Conservation (phyloP, 2,329 filamentous ascomycete genomes). For the Colletotrichum neosansevieriae region DNA sequence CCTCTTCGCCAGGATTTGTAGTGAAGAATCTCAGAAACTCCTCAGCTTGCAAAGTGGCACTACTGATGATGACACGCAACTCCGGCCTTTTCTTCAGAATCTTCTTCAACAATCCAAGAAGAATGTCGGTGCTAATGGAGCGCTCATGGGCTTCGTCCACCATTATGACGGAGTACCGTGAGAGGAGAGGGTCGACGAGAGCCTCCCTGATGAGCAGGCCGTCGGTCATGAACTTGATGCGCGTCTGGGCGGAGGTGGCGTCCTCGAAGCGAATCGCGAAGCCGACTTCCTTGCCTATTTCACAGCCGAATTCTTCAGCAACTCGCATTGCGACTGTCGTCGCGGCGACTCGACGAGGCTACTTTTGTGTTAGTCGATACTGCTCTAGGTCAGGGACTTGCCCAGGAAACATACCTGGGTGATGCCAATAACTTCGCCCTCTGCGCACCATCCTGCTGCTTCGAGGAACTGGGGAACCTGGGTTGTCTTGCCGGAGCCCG, state of each 20-base stretch:
- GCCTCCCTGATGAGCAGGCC: constrained; percentile 92
- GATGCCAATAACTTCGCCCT: constrained; percentile 86
- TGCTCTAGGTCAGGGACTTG: background rate
- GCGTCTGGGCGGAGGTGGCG: constrained; percentile 84
- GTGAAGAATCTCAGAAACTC: constrained; percentile 85
- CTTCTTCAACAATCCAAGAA: constrained; percentile 92
- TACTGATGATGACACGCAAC: constrained; percentile 89
- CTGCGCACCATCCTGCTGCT: constrained; percentile 86
- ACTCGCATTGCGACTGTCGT: constrained; percentile 91
- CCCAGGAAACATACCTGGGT: constrained; percentile 78
- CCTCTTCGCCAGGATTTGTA: constrained; percentile 45
- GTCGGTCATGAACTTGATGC: constrained; percentile 96
- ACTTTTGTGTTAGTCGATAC: constrained; percentile 11
- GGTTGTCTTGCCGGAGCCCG: constrained; percentile 94
- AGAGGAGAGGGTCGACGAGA: constrained; percentile 90
- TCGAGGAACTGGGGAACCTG: constrained; percentile 94
- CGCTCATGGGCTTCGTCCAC: constrained; percentile 97
- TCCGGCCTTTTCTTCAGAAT: constrained; percentile 84
- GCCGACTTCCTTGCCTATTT: constrained; percentile 89
- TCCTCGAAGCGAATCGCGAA: constrained; percentile 96
- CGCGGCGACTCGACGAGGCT: constrained; percentile 91
- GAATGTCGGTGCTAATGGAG: constrained; percentile 90
- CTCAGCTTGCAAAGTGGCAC: constrained; percentile 91
- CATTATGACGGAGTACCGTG: constrained; percentile 95
- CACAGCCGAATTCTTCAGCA: constrained; percentile 88